These are phyloP conservation scores for Beauveria scarabaeidicola DNA, from an alignment of 2,329 filamentous ascomycete species.

Conservation along the genomic window DNA sequence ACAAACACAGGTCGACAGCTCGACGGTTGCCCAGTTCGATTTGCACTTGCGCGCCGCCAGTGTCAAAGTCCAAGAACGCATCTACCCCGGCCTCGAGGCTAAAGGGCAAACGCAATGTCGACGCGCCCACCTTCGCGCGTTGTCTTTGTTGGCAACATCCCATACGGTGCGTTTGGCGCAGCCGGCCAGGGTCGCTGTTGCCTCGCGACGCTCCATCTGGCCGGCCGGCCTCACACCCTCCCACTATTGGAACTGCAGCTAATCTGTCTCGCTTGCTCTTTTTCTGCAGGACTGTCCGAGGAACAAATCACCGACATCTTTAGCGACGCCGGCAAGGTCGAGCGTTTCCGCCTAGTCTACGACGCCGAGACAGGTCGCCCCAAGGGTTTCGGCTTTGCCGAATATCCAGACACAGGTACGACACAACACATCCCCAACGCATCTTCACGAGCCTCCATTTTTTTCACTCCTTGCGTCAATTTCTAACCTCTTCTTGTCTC, in stretches of 20 bases:
- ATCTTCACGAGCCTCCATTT: background rate
- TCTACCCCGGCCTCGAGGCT: conserved; percentile 13
- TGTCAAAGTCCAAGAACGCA: background rate
- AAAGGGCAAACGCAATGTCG: conserved; percentile 44
- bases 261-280: no score
- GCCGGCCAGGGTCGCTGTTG: background rate
- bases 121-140: conserved; percentile 68
- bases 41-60: background rate
- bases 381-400: conserved; percentile 94
- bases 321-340: conserved; percentile 77
- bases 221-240: no score
- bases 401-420: conserved; percentile 83
- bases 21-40: no score
- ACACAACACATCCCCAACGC: background rate
- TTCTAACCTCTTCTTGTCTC: background rate
- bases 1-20: no score
- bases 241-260: no score
- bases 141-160: conserved; percentile 79
- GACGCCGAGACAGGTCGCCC: conserved; percentile 91
- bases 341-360: conserved; percentile 89
- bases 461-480: background rate
- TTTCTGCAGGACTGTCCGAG: conserved; percentile 70
- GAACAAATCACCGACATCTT: conserved; percentile 95
- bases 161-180: conserved; percentile 52
- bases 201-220: background rate